Conservation (phyloP, 495 filamentous ascomycete genomes). For the Penicillium angulare region DNA sequence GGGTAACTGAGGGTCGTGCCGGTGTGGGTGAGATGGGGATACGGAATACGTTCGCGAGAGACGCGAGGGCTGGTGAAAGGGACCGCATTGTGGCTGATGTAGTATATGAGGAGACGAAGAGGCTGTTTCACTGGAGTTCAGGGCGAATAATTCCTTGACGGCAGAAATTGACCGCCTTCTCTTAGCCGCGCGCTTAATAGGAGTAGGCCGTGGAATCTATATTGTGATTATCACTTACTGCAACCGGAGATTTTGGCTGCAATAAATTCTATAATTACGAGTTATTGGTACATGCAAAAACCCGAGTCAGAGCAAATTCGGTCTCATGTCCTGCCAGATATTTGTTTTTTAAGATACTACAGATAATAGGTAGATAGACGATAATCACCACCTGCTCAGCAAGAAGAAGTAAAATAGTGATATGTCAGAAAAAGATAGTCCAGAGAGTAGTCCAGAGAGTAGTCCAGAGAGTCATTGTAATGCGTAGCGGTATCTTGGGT, state of each 20-base stretch:
- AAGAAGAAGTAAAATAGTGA: neutral
- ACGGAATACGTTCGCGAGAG: slow-evolving; percentile 45
- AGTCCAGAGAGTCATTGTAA: slow-evolving; percentile 5
- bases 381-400: neutral
- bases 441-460: neutral
- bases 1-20: slow-evolving; percentile 27
- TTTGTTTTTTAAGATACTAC: neutral
- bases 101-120: slow-evolving; percentile 15
- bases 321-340: neutral
- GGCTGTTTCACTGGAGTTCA: slow-evolving; percentile 13
- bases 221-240: too few relatives aligned
- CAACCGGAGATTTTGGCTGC: too few relatives aligned
- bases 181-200: slow-evolving; percentile 32
- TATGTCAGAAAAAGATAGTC: neutral
- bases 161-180: slow-evolving; percentile 28
- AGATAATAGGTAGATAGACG: neutral
- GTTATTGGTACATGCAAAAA: too few relatives aligned
- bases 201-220: too few relatives aligned
- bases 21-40: slow-evolving; percentile 38
- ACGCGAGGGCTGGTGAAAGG: slow-evolving; percentile 43
- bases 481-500: slow-evolving; percentile 12
- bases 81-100: slow-evolving; percentile 33
- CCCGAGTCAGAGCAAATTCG: too few relatives aligned
- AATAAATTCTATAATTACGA: too few relatives aligned
- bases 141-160: slow-evolving; percentile 31